Base-by-base conservation (phyloP, 2,329 filamentous ascomycete genomes). In the Passalora sequoiae region DNA sequence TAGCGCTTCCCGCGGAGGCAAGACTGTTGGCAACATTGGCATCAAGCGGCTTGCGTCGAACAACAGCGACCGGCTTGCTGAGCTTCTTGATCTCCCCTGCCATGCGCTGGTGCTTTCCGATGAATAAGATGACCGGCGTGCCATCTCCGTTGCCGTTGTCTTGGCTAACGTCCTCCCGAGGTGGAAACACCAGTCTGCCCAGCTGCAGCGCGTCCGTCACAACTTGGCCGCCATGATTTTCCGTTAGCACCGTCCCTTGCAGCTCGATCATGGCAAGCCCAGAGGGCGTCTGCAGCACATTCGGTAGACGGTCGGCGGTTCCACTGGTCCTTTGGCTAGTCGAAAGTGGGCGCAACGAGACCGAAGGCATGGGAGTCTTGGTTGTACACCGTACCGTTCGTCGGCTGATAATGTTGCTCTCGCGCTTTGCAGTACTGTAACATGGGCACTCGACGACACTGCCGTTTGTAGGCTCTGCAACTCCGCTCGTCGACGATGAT, bases 41-140 rank as follows among this genome's bases (percentile, higher is more conserved):
- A 8, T 51, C 40, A 40, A 48, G 46, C 38, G 62, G 55, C 33
- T 73, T 74, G 57, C 77, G 79, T 50, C 81, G 76, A 17, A 97
- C 73, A n/a, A 97, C 72, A 3, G 84, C 92, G 54, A 96, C 62
- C 2, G 89, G 82, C 59, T 79, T 85, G 4, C 77, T 76, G 38
- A 97, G 68, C 67, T 89, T 94, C 73, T 89, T 94, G 37, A 94
- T 81, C 65, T 97, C 89, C 3, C 92, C 92, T 1, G 81, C 86
- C 61, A 97, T 76, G 47, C 89, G 77, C 69, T 97, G 92, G 63
- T 96, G 85, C 60, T 83, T 79, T 4, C 91, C 92, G 4, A 97
- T 78, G 61, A 91, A 95, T 37, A 97, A 70, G 60, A 94, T 86
- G 20, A 91, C 88, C 25, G 80, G 76, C 67, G 89, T 94, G 86